Conservation (phyloP, 805 yeast genomes). For the Teunomyces cretensis region DNA sequence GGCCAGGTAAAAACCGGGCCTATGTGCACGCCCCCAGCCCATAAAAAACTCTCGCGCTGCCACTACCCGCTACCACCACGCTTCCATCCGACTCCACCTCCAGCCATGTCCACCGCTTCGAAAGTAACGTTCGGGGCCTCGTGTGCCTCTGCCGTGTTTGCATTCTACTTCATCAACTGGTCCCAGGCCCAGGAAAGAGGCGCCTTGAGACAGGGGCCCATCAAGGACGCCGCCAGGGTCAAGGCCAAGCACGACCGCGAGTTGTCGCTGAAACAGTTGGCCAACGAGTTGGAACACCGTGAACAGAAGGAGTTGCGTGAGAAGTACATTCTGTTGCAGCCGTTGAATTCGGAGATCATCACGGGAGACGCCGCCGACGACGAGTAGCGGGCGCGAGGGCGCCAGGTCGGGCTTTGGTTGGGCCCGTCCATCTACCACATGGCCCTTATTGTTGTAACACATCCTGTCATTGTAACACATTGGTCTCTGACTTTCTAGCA, state of each 20-base stretch:
- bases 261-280: slow-evolving; percentile 41
- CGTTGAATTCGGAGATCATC: slow-evolving; percentile 44
- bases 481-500: too few species aligned
- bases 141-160: slow-evolving; percentile 51
- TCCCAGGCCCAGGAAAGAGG: slow-evolving; percentile 70
- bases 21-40: slow-evolving; percentile 8
- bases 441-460: too few species aligned
- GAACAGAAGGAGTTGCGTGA: slow-evolving; percentile 60
- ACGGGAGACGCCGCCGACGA: not conserved
- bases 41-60: too few species aligned
- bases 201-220: slow-evolving; percentile 77
- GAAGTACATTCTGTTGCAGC: slow-evolving; percentile 60
- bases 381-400: too few species aligned
- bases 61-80: too few species aligned
- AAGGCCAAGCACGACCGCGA: slow-evolving; percentile 40
- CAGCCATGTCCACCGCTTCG: slow-evolving; percentile 75
- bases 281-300: slow-evolving; percentile 65
- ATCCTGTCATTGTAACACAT: not conserved
- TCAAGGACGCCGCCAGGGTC: slow-evolving; percentile 73
- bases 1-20: too few species aligned
- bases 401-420: not conserved
- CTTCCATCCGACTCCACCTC: too few species aligned
- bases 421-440: too few species aligned
- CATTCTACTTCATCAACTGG: slow-evolving; percentile 68
- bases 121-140: slow-evolving; percentile 69